Evolutionary conservation across 2,329 filamentous ascomycete genomes (phyloP).

Genomic region (Davidsoniella eucalypti): DNA sequence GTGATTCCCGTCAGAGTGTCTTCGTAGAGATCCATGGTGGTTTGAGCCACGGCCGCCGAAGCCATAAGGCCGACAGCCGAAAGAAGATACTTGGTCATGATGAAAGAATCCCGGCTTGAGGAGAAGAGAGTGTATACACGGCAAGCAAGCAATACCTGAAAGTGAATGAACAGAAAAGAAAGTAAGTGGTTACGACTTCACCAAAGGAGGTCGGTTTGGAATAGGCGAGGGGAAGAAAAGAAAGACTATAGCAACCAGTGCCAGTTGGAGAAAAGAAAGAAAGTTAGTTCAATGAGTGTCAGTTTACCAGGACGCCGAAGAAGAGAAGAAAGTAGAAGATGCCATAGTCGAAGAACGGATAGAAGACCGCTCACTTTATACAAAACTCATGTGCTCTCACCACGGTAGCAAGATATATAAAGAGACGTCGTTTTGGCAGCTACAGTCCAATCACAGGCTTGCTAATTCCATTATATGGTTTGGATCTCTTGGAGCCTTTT

Average conservation of each 20-base stretch:
- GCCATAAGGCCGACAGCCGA: constrained; percentile 3
- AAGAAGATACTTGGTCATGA: constrained; percentile 8
- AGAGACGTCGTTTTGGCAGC: too few relatives aligned
- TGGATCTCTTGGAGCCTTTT: too few relatives aligned
- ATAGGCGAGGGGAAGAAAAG: constrained; percentile 1
- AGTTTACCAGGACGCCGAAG: constrained; percentile 8
- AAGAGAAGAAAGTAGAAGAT: constrained; percentile 1
- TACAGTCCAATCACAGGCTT: too few relatives aligned
- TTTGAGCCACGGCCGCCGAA: constrained; percentile 2
- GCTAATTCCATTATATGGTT: too few relatives aligned
- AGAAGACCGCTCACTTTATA: too few relatives aligned
- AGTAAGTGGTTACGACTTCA: not conserved
- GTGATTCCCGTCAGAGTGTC: constrained; percentile 30
- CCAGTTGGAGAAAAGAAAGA: constrained; percentile 5
- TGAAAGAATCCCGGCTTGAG: not conserved
- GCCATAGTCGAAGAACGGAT: too few relatives aligned
- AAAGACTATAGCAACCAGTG: constrained; percentile 10
- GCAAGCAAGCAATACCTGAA: not conserved
- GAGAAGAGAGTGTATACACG: not conserved
- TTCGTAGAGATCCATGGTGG: constrained; percentile 19
- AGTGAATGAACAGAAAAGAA: not conserved
- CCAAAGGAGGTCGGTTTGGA: not conserved
- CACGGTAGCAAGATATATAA: too few relatives aligned
- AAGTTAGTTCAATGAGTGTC: not conserved
- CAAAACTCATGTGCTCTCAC: too few relatives aligned